Evolutionary conservation across 2,329 filamentous ascomycete genomes (phyloP).

Genomic region (Botrytis hyacinthi): DNA sequence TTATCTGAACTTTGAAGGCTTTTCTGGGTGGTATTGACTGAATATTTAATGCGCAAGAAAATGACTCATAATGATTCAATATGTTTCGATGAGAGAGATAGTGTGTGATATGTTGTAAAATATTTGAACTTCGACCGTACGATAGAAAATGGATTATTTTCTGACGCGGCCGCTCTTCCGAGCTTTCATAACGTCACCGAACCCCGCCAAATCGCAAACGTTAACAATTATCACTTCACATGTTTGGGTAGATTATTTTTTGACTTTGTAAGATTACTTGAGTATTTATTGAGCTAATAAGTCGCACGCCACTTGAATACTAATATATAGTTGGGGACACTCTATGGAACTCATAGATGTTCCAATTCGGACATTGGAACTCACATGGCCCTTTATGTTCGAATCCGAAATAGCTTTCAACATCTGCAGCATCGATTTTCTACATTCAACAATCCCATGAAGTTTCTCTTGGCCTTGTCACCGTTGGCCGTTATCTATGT

Average conservation of each 20-base stretch:
- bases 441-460: no score
- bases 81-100: background rate
- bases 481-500: no score
- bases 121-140: background rate
- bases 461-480: no score
- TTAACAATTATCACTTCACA: background rate
- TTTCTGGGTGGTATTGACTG: background rate
- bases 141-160: conserved; percentile 2
- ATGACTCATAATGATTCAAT: conserved; percentile 16
- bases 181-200: conserved; percentile 1
- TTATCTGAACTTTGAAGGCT: background rate
- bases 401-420: no score
- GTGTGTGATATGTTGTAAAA: background rate
- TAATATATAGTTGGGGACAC: no score
- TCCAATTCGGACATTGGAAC: no score
- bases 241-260: background rate
- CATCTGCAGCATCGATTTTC: no score
- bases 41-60: background rate
- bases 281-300: no score
- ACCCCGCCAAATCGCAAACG: background rate
- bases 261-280: no score
- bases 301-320: no score
- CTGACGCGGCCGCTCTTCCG: conserved; percentile 1
- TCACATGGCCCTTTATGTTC: no score
- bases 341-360: no score